A percentile compares a stretch with the other conserved stretches of the same genome.
Evolutionary conservation across 2,329 filamentous ascomycete genomes (phyloP).

Genomic region (Ophioceras dolichostomum): DNA sequence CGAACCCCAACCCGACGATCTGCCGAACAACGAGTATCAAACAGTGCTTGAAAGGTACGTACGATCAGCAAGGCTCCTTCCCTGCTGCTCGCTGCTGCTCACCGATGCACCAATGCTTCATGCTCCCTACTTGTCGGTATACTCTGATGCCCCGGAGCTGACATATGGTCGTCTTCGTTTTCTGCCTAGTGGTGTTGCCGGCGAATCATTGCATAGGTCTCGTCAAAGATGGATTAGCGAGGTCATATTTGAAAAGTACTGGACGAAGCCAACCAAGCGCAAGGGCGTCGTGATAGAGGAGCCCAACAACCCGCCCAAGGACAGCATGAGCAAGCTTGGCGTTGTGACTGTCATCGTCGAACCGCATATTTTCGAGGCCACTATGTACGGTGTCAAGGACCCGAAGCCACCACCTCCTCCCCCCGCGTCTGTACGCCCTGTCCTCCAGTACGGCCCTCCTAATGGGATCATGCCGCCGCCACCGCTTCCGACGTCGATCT

Average conservation of each 20-base stretch:
- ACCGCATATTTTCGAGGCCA: slow-evolving; percentile 68
- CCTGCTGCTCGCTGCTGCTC: not conserved
- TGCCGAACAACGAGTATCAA: slow-evolving; percentile 57
- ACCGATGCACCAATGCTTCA: too few relatives aligned
- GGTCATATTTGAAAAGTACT: slow-evolving; percentile 66
- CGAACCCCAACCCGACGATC: slow-evolving; percentile 49
- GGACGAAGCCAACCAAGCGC: slow-evolving; percentile 59
- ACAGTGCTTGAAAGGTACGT: slow-evolving; percentile 57
- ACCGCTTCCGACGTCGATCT: slow-evolving; percentile 19
- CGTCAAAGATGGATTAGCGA: slow-evolving; percentile 61
- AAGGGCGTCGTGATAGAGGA: slow-evolving; percentile 54
- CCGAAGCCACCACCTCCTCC: slow-evolving; percentile 34
- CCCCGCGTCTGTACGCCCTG: slow-evolving; percentile 31
- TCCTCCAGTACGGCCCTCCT: slow-evolving; percentile 54
- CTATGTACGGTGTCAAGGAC: slow-evolving; percentile 60
- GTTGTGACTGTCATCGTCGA: slow-evolving; percentile 64
- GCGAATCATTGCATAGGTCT: slow-evolving; percentile 61
- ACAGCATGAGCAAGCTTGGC: slow-evolving; percentile 62
- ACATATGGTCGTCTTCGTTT: slow-evolving; percentile 6
- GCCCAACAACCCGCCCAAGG: slow-evolving; percentile 54
- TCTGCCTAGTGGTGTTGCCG: slow-evolving; percentile 52
- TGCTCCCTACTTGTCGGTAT: too few relatives aligned
- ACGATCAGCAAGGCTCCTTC: not conserved
- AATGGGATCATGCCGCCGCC: slow-evolving; percentile 49
- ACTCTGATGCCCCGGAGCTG: slow-evolving; percentile 2